phyloP scores from a whole-genome alignment of 2,329 filamentous ascomycete genomes.

The Fusarium pilosicola region DNA sequence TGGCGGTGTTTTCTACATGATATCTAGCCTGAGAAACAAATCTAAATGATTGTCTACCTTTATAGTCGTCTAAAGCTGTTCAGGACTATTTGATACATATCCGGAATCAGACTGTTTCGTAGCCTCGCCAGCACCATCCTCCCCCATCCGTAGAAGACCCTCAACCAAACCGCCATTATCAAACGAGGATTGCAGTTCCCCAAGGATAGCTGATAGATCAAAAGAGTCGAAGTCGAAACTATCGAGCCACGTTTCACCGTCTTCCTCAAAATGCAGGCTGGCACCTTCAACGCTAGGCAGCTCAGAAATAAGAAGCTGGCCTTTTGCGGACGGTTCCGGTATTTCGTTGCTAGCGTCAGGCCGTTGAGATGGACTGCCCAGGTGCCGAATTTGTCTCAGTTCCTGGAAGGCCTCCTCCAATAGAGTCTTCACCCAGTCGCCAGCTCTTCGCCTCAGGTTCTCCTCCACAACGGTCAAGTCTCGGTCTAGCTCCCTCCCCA shows the following conservation, averaged over 20 bases:
- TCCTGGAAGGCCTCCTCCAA: not conserved
- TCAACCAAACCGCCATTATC: not conserved
- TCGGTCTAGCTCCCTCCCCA: not conserved
- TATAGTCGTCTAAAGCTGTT: not conserved
- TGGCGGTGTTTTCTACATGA: too few species aligned
- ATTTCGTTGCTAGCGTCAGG: accelerated
- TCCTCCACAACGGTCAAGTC: not conserved
- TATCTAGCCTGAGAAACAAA: accelerated
- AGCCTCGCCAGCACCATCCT: not conserved
- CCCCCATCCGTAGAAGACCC: not conserved
- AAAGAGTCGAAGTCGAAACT: not conserved
- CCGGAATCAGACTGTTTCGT: not conserved
- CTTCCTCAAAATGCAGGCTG: not conserved
- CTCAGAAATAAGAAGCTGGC: not conserved
- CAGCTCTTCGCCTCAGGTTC: not conserved
- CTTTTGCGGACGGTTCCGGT: too few species aligned
- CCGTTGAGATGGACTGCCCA: not conserved
- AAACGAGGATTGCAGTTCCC: not conserved
- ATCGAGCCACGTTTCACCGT: not conserved
- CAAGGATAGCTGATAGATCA: not conserved
- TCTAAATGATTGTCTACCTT: too few species aligned
- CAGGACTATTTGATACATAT: not conserved
- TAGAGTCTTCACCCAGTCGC: not conserved
- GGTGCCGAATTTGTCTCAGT: not conserved
- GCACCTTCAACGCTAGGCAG: not conserved